These are phyloP conservation scores for Platanthera zijinensis DNA, from an alignment of 106 monocot species.

Conservation along the genomic window DNA sequence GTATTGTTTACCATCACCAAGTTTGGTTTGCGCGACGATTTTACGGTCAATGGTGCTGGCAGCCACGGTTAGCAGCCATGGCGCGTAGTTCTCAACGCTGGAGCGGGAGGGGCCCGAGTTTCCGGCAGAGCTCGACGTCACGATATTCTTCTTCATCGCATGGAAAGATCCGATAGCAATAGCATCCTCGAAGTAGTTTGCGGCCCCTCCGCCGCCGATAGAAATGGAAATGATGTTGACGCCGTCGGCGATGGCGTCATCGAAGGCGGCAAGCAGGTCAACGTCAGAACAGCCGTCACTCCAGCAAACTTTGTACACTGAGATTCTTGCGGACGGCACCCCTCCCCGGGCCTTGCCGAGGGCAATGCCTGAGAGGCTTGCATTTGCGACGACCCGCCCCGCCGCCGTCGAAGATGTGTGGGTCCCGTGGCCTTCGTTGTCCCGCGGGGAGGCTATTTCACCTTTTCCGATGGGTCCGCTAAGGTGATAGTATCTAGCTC, in stretches of 20 bases:
- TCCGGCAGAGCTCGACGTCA: slow-evolving; percentile 36
- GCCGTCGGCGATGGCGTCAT: slow-evolving; percentile 31
- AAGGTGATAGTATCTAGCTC: slow-evolving; percentile 14
- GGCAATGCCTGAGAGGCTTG: no score
- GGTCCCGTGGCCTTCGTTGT: no score
- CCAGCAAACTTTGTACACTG: no score
- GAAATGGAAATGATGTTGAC: slow-evolving; percentile 33
- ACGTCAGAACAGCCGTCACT: slow-evolving; percentile 22
- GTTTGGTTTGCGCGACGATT: slow-evolving; percentile 18
- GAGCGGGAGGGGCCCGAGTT: slow-evolving; percentile 25
- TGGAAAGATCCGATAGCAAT: slow-evolving; percentile 38
- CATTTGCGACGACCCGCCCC: no score
- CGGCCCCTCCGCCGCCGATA: slow-evolving; percentile 4
- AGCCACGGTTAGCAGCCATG: slow-evolving; percentile 43
- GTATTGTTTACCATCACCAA: slow-evolving; percentile 28
- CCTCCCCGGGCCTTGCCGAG: no score
- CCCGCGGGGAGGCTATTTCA: background rate
- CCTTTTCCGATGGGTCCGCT: background rate
- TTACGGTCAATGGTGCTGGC: slow-evolving; percentile 37
- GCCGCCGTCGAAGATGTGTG: background rate
- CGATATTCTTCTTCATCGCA: slow-evolving; percentile 25
- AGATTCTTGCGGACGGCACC: no score
- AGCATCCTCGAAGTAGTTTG: slow-evolving; percentile 23
- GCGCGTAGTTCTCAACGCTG: slow-evolving; percentile 30
- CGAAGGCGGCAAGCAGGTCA: slow-evolving; percentile 40